Conservation (phyloP, 495 filamentous ascomycete species). For the Penicillium simplicissimum region DNA sequence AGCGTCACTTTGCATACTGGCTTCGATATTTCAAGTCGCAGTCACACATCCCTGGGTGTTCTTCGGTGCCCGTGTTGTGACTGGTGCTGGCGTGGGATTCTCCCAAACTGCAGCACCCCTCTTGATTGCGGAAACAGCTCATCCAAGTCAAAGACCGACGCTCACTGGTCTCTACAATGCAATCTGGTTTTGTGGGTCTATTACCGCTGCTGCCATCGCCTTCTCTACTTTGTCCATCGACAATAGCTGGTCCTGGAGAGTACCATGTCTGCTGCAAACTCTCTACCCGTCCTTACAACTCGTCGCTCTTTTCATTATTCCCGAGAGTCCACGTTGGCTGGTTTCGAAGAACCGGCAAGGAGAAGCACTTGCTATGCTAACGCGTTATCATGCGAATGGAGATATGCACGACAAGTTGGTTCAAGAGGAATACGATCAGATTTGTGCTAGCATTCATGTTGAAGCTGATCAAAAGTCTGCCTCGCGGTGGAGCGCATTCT, state of each 20-base stretch:
- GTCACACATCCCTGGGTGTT: constrained; percentile 27
- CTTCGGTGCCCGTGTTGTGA: constrained; percentile 26
- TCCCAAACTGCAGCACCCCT: constrained; percentile 34
- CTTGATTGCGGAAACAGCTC: constrained; percentile 28
- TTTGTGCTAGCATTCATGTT: constrained; percentile 54
- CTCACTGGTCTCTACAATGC: constrained; percentile 32
- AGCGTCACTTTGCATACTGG: constrained; percentile 22
- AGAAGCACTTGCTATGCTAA: constrained; percentile 43
- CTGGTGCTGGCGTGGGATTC: constrained; percentile 27
- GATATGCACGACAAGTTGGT: constrained; percentile 26
- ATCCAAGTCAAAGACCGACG: constrained; percentile 25
- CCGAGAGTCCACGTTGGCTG: constrained; percentile 41
- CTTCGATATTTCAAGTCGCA: constrained; percentile 22
- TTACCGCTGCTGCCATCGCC: constrained; percentile 25
- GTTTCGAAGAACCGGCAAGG: constrained; percentile 40
- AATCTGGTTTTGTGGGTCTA: constrained; percentile 30
- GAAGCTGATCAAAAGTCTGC: constrained; percentile 24
- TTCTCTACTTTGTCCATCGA: constrained; percentile 22
- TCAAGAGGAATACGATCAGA: constrained; percentile 38
- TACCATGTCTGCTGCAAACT: constrained; percentile 27
- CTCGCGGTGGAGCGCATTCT: constrained; percentile 45
- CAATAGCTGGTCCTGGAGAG: constrained; percentile 30
- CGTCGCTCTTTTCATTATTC: constrained; percentile 20
- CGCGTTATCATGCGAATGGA: constrained; percentile 38
- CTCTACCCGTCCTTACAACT: constrained; percentile 26